Percentiles rank a stretch among this genome's conserved stretches.
These are phyloP conservation scores for Cenchrus fungigraminus DNA, from an alignment of 176 grass and related monocot species.

Conservation along the genomic window DNA sequence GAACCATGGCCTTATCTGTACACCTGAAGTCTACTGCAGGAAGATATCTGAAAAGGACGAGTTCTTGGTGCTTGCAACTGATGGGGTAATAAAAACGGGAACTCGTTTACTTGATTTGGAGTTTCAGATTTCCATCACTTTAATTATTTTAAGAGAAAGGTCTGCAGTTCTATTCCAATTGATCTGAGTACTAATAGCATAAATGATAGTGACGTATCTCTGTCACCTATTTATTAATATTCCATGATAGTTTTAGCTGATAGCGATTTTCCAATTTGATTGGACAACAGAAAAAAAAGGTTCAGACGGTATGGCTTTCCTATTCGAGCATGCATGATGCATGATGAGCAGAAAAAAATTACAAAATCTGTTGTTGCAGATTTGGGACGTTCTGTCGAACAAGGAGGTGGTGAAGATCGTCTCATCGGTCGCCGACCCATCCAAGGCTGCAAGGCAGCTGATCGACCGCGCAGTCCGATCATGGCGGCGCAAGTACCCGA, in stretches of 20 bases:
- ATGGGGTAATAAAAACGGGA: constrained; percentile 54
- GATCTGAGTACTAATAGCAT: neutral
- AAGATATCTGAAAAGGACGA: constrained; percentile 75
- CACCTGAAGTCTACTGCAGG: constrained; percentile 71
- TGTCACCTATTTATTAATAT: neutral
- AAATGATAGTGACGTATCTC: constrained; percentile 22
- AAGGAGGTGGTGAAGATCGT: constrained; percentile 72
- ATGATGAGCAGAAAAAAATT: neutral
- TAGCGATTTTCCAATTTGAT: neutral
- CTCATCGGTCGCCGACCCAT: constrained; percentile 51
- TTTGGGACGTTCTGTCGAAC: constrained; percentile 93
- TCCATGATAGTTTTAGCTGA: neutral
- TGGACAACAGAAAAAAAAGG: neutral
- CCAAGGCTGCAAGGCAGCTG: constrained; percentile 60
- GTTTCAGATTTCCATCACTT: neutral
- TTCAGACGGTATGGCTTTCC: no score
- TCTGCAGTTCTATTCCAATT: neutral
- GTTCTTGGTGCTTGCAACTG: constrained; percentile 89
- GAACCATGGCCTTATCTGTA: constrained; percentile 80
- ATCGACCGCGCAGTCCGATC: constrained; percentile 60
- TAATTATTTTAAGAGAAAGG: constrained; percentile 5
- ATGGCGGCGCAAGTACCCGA: constrained; percentile 73
- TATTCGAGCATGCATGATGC: neutral
- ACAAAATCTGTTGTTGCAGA: constrained; percentile 33
- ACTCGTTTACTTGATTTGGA: neutral